These are phyloP conservation scores for Celoporthe dispersa DNA, from an alignment of 2,329 filamentous ascomycete species.

Conservation along the genomic window DNA sequence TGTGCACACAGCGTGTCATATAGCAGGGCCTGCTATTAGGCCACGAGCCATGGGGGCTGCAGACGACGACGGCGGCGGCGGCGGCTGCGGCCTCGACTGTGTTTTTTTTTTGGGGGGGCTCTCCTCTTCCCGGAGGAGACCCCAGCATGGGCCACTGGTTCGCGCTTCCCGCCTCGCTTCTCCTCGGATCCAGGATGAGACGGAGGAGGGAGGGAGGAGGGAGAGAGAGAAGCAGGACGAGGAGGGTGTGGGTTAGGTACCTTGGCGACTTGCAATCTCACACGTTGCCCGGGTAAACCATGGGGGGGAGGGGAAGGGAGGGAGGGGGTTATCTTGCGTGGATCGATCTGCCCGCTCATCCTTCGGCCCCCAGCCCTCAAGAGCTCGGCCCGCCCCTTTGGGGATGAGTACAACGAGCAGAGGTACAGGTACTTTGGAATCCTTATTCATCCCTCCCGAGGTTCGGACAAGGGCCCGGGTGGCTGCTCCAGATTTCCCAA, in stretches of 20 bases:
- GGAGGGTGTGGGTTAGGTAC: neutral
- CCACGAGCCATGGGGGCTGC: neutral
- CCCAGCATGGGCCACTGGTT: neutral
- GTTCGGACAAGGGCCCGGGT: neutral
- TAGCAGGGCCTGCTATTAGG: neutral
- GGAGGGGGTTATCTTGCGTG: constrained; percentile 20
- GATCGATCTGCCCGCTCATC: constrained; percentile 29
- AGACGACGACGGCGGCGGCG: no score
- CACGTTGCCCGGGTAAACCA: neutral
- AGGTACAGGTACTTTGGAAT: constrained; percentile 7
- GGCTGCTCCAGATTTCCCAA: neutral
- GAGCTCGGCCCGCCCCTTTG: constrained; percentile 2
- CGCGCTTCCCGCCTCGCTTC: neutral
- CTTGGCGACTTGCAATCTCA: neutral
- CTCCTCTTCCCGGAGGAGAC: neutral
- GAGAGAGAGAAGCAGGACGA: neutral
- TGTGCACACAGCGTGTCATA: neutral
- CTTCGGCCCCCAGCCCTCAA: constrained; percentile 23
- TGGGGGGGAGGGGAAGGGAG: neutral
- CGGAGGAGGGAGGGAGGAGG: neutral
- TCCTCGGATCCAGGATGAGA: neutral
- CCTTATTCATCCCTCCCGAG: constrained; percentile 2
- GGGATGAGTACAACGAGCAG: neutral
- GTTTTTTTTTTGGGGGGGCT: neutral
- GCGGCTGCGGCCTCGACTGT: neutral